These are phyloP conservation scores for Rhizopogon vinicolor DNA, from an alignment of 768 basidiomycete species.

Conservation along the genomic window DNA sequence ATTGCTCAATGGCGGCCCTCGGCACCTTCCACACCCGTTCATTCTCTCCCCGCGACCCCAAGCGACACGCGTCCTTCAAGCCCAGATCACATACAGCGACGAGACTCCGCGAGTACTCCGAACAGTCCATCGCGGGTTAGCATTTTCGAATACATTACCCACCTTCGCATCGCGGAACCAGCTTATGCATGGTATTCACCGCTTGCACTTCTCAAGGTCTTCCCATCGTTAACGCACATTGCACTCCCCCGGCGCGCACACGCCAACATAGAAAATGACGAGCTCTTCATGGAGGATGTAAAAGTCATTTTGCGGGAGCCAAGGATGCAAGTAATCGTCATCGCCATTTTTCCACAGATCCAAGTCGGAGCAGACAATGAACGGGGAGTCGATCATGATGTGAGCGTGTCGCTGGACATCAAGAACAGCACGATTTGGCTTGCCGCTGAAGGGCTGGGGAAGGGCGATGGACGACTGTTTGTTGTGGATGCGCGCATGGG, in stretches of 20 bases:
- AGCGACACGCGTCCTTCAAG: constrained; percentile 21
- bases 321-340: constrained; percentile 30
- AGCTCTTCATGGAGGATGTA: constrained; percentile 30
- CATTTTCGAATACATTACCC: constrained; percentile 3
- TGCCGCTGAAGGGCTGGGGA: constrained; percentile 9
- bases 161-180: constrained; percentile 16
- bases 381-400: neutral
- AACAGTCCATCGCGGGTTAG: neutral
- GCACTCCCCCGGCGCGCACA: constrained; percentile 35
- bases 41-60: neutral
- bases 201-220: constrained; percentile 5
- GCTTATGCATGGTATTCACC: constrained; percentile 12
- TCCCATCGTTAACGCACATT: constrained; percentile 34
- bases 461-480: constrained; percentile 9
- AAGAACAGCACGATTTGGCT: constrained; percentile 7
- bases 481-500: constrained; percentile 5
- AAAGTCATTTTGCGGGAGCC: constrained; percentile 22
- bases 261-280: constrained; percentile 39
- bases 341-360: constrained; percentile 26
- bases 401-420: neutral
- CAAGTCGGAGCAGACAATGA: constrained; percentile 5
- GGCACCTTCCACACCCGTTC: constrained; percentile 10
- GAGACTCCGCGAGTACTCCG: neutral
- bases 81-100: constrained; percentile 8
- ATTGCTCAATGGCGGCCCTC: constrained; percentile 5